These are phyloP conservation scores for Populus hybrid DNA, from an alignment of 441 rosid genomes.

Conservation along the genomic window DNA sequence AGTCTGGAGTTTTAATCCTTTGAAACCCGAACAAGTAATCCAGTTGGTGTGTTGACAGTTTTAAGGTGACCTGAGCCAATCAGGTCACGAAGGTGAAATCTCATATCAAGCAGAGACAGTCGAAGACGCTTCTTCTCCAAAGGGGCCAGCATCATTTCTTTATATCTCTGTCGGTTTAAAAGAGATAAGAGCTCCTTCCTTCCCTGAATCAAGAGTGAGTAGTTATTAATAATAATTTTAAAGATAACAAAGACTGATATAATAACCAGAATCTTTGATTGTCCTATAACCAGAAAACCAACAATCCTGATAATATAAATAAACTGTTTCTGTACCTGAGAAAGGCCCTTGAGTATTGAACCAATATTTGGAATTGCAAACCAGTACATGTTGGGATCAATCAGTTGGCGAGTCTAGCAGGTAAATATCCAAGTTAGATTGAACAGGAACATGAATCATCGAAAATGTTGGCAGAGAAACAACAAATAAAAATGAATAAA, in stretches of 20 bases:
- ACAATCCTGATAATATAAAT: not conserved
- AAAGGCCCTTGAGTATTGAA: conserved; percentile 73
- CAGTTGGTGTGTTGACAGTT: conserved; percentile 62
- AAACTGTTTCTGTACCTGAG: conserved; percentile 51
- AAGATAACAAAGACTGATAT: not conserved
- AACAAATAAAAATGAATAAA: conserved; percentile 3
- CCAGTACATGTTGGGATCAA: conserved; percentile 87
- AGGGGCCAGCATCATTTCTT: conserved; percentile 80
- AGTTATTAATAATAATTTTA: not conserved
- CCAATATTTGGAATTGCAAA: conserved; percentile 88
- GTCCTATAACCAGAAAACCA: not conserved
- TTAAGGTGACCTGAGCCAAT: conserved; percentile 86
- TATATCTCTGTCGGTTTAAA: conserved; percentile 67
- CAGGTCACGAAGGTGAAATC: conserved; percentile 92
- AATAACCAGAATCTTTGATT: not conserved
- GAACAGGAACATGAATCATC: not conserved
- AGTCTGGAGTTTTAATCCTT: conserved; percentile 43
- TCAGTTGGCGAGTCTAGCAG: conserved; percentile 78
- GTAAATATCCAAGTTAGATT: conserved; percentile 19
- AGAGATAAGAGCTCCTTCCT: conserved; percentile 87
- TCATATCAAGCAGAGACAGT: conserved; percentile 68
- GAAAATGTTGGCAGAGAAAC: not conserved
- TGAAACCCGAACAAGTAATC: conserved; percentile 64
- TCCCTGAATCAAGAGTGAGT: conserved; percentile 41
- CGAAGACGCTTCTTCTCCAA: conserved; percentile 84